Evolutionary conservation across 345 rosid species (phyloP), one percentile per base, ranked within the genome.

Genomic region (Bretschneidera sinensis): DNA sequence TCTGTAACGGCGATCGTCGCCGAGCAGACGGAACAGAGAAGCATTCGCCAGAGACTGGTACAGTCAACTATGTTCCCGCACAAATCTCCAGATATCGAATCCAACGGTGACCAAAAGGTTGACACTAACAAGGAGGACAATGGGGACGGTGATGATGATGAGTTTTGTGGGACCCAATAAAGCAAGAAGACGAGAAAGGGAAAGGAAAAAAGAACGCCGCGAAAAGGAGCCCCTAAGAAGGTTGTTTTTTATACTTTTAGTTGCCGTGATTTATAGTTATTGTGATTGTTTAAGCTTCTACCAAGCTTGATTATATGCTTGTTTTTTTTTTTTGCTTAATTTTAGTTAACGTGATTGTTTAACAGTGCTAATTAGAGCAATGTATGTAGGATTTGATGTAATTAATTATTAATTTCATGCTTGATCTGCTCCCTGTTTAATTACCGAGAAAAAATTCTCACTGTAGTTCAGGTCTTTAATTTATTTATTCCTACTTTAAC

Each of bases 51-150:
- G 67, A 79, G 81, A 54, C 59, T 89, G 73, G 82, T 92, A 28
- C 98, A 92, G 85, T 79, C 96, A 59, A 84, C 89, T 31, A 62
- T 92, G 70, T 60, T 85, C 58, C 83, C 86, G 15, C 81, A 63
- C 31, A 89, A 66, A 68, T 62, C 77, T 0, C 82, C 64, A 7
- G 83, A 70, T 48, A 65, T 52, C 17, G 82, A 80, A 48, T 24
- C 56, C 18, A 63, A 54, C 18, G 67, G 60, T 4, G 85, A 72
- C 16, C 80, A 7, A 58, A 59, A 47, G 51, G 65, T 58, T 33
- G 76, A 71, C 5, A 49, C 50, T 20, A 67, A 55, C 21, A 43
- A 57, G 18, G 66, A 66, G n/a, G 70, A 66, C 21, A 59, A 72
- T 55, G 61, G 51, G 50, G 60, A 64, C 52, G 73, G 59, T 17